These are phyloP conservation scores for Axilococcus clingmanii DNA, from an alignment of 139 green algal genomes.

Conservation along the genomic window DNA sequence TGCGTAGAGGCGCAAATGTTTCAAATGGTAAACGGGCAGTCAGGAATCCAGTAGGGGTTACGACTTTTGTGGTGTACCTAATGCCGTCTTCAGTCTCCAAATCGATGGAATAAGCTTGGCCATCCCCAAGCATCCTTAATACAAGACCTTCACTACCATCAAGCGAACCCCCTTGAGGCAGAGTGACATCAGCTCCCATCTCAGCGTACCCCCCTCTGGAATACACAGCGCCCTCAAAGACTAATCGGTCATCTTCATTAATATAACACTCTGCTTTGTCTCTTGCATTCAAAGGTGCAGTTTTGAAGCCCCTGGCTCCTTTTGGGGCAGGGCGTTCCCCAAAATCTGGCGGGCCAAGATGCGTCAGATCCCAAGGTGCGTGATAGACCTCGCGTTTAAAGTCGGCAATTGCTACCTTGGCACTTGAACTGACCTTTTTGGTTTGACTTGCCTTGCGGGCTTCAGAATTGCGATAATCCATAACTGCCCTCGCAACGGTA, in stretches of 20 bases:
- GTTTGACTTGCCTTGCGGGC: conserved; percentile 6
- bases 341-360: conserved; percentile 16
- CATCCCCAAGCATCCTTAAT: conserved; percentile 67
- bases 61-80: conserved; percentile 55
- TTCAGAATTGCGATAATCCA: conserved; percentile 27
- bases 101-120: conserved; percentile 62
- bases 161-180: conserved; percentile 13
- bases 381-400: conserved; percentile 28
- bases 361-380: conserved; percentile 33
- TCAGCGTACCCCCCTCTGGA: conserved; percentile 32
- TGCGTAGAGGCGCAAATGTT: conserved; percentile 67
- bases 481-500: conserved; percentile 49
- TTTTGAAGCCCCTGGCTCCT: no score
- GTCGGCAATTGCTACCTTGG: conserved; percentile 39
- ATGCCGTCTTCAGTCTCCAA: conserved; percentile 40
- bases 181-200: conserved; percentile 25
- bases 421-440: neutral
- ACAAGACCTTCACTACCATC: conserved; percentile 65
- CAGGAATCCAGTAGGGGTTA: conserved; percentile 42
- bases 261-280: conserved; percentile 19
- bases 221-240: conserved; percentile 57
- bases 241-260: conserved; percentile 31
- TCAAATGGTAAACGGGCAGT: conserved; percentile 74
- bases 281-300: conserved; percentile 10
- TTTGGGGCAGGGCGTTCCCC: neutral